These are phyloP conservation scores for Quercus variabilis DNA, from an alignment of 306 rosid genomes.

Conservation along the genomic window DNA sequence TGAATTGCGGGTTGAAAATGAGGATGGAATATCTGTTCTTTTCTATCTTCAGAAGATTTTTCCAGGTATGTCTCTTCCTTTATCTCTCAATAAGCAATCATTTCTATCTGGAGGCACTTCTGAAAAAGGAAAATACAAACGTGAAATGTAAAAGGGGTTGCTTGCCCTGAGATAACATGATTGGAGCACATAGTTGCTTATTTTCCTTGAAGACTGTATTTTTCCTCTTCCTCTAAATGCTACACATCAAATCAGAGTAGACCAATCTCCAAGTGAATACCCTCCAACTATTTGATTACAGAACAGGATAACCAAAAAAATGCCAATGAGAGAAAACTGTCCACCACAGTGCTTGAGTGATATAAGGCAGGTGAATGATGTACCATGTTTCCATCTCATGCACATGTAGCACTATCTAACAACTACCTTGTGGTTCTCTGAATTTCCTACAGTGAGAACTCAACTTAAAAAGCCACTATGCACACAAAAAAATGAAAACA, in stretches of 20 bases:
- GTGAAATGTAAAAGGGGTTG: not conserved
- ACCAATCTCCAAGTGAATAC: not conserved
- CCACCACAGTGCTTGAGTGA: no score
- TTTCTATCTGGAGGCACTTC: not conserved
- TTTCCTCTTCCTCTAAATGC: no score
- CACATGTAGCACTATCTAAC: no score
- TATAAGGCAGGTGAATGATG: no score
- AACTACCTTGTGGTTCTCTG: no score
- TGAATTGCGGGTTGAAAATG: conserved; percentile 81
- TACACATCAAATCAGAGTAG: not conserved
- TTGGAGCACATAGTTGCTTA: not conserved
- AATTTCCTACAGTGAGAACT: no score
- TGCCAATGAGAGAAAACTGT: no score
- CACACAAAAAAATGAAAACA: no score
- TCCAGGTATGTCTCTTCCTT: conserved; percentile 61
- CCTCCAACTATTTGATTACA: not conserved
- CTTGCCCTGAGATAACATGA: not conserved
- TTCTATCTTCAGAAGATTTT: conserved; percentile 97
- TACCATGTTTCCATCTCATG: no score
- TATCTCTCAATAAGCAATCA: not conserved
- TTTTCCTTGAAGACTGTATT: not conserved
- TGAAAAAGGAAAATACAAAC: not conserved
- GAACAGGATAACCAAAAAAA: no score
- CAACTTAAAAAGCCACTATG: no score
- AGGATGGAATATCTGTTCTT: conserved; percentile 88